phyloP scores from a whole-genome alignment of 2,329 filamentous ascomycete species.

The Didymella pinodella region DNA sequence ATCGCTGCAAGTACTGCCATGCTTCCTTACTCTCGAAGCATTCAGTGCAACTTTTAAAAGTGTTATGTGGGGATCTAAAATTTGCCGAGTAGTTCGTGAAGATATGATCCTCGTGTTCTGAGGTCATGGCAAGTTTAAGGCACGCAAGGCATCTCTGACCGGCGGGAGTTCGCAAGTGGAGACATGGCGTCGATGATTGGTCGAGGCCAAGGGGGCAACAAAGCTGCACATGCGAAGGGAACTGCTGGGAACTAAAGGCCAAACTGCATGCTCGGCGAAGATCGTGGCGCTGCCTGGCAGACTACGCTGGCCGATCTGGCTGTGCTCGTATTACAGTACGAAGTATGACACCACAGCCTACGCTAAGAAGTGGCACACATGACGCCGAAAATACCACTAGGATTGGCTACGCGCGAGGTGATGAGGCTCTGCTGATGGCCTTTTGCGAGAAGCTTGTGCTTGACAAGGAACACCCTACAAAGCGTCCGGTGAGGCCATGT shows the following conservation, averaged over 20 bases:
- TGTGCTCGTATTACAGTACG: constrained; percentile 16
- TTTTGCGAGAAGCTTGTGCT: neutral
- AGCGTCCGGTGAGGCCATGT: constrained; percentile 14
- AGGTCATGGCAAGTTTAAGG: constrained; percentile 36
- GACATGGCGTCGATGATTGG: constrained; percentile 33
- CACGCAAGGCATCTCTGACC: constrained; percentile 40
- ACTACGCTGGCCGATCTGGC: constrained; percentile 20
- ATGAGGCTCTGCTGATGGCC: constrained; percentile 18
- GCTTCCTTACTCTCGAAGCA: constrained; percentile 13
- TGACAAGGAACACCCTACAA: constrained; percentile 10
- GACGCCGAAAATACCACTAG: constrained; percentile 2
- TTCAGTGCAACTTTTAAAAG: neutral
- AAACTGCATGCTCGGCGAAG: constrained; percentile 29
- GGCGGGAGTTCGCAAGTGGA: constrained; percentile 35
- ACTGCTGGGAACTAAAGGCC: constrained; percentile 23
- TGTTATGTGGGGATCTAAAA: constrained; percentile 23
- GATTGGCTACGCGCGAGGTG: constrained; percentile 18
- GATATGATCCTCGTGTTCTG: constrained; percentile 31
- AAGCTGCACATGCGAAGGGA: constrained; percentile 25
- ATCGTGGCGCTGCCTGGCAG: constrained; percentile 18
- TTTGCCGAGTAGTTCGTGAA: constrained; percentile 21
- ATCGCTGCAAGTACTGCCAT: constrained; percentile 50
- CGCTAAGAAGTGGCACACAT: constrained; percentile 13
- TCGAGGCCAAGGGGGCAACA: constrained; percentile 18
- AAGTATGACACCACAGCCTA: constrained; percentile 10